Base-by-base conservation (phyloP, 306 rosid species). In the Aeschynomene evenia region DNA sequence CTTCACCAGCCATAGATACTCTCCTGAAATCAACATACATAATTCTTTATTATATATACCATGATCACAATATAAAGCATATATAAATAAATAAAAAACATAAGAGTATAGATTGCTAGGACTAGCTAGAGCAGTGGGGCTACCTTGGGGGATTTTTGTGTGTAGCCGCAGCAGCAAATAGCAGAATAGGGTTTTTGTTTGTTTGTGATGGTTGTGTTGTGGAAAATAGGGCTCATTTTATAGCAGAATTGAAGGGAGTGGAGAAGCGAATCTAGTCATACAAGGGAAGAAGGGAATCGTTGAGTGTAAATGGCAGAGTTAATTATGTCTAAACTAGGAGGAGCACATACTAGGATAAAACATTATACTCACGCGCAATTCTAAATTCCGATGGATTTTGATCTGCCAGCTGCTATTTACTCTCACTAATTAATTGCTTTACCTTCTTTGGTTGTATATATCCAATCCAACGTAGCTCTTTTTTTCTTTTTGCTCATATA, bases 191-290 rank as follows among this genome's bases (percentile, higher is more conserved):
- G n/a, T 53, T n/a, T 19, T 37, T 37, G 43, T 37, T 12, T 37
- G 10, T 8, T 6, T 33, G 45, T 55, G 39, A 14, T 31, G 34
- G n/a, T 15, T 18, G 29, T 15, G 46, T 9, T 59, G 67, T n/a
- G 53, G 40, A 9, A 28, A 46, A 33, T 22, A 20, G 28, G 37
- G 37, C 13, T 9, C 24, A 46, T 59, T 71, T 31, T 60, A 61
- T 72, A 72, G 60, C 36, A 22, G 31, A 22, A 28, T 26, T 70
- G 11, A 28, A 24, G 57, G 26, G 66, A 28, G 48, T 21, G 59
- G 68, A 20, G 49, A 40, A 75, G 36, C 5, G 42, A n/a, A 54
- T 22, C 10, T 14, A 14, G 15, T 46, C 0, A 48, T 29, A 5
- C 1, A 36, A 16, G 3, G 12, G 28, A 18, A 13, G 54, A 15